A percentile compares a stretch with the other conserved stretches of the same genome.
Evolutionary conservation across 345 rosid genomes (phyloP).

Genomic region (Anastatica hierochuntica): DNA sequence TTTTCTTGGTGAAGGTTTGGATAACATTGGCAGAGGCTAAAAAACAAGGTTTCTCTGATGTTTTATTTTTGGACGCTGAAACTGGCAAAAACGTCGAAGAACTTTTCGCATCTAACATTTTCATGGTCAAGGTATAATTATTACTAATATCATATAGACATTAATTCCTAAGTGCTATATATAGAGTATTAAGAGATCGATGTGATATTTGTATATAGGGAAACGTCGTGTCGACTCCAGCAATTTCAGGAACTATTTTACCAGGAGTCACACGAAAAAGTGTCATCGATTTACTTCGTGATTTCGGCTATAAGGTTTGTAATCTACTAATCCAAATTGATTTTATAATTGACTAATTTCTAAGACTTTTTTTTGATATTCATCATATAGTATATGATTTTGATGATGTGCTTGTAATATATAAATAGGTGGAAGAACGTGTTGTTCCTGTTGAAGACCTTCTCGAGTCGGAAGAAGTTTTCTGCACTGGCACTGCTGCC

Average conservation of each 20-base stretch:
- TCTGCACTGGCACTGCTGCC: slow-evolving; percentile 78
- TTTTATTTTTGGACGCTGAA: slow-evolving; percentile 48
- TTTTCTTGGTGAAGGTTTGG: slow-evolving; percentile 29
- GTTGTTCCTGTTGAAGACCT: slow-evolving; percentile 26
- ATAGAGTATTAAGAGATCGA: too few relatives aligned
- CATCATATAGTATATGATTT: too few relatives aligned
- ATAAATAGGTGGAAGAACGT: slow-evolving; percentile 26
- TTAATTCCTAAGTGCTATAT: too few relatives aligned
- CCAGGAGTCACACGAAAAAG: slow-evolving; percentile 91
- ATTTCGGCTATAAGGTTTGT: slow-evolving; percentile 69
- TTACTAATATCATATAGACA: too few relatives aligned
- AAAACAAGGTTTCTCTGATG: slow-evolving; percentile 53
- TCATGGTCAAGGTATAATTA: slow-evolving; percentile 42
- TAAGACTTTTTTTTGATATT: too few relatives aligned
- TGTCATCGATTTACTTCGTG: slow-evolving; percentile 66
- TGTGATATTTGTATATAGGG: slow-evolving; percentile 35
- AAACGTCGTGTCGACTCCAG: slow-evolving; percentile 69
- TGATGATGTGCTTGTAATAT: too few relatives aligned
- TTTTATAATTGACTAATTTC: too few relatives aligned
- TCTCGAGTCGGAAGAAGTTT: slow-evolving; percentile 68
- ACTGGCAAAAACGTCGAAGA: slow-evolving; percentile 54
- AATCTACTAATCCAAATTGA: too few relatives aligned
- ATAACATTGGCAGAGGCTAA: slow-evolving; percentile 42
- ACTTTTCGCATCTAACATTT: slow-evolving; percentile 50
- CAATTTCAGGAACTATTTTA: slow-evolving; percentile 69